Base-by-base conservation (phyloP, 805 yeast genomes). In the Ogataea methanolica region DNA sequence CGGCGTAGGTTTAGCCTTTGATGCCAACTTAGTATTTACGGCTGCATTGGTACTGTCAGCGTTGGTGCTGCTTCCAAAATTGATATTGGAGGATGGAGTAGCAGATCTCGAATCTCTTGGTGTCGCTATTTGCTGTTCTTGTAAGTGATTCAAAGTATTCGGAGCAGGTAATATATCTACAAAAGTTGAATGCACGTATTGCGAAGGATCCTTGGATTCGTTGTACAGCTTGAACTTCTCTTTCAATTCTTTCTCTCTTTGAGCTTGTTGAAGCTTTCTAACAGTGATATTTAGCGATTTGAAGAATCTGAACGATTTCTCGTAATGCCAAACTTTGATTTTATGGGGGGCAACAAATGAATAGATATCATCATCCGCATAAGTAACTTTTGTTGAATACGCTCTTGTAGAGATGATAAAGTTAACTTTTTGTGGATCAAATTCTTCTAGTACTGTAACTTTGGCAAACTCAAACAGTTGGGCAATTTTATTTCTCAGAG, bases 271-370 rank as follows among this genome's bases (percentile, higher is more conserved):
- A 22, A 63, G 62, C 54, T 62, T 68, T 47, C 72, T 54, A 59
- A 72, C 57, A 42, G 69, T 46, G 61, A 73, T 44, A 72, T 79
- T 67, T 52, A 79, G 64, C 53, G 76, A 73, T 54, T 75, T 76
- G 58, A 79, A 72, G 50, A 79, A 79, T 39, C 83, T 62, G 52
- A 76, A 74, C 21, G 78, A 80, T 61, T 79, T 79, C 49, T 77
- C 82, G 53, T 71, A 76, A 59, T 75, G 79, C 84, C 84, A 79
- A 21, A 78, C 83, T 56, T 79, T 79, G 48, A 77, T 76, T 50
- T 74, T 72, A 39, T 71, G 65, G 17, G 65, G 62, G 36, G 67
- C 61, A 17, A 76, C 80, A 50, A 72, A 70, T 47, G 71, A 66
- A 55, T 76, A 78, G 5, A 74, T 71, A 58, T 79, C 82, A 54